A percentile compares a stretch with the other conserved stretches of the same genome.
These are phyloP conservation scores for Syzygium aromaticum DNA, from an alignment of 345 rosid genomes.

Conservation along the genomic window DNA sequence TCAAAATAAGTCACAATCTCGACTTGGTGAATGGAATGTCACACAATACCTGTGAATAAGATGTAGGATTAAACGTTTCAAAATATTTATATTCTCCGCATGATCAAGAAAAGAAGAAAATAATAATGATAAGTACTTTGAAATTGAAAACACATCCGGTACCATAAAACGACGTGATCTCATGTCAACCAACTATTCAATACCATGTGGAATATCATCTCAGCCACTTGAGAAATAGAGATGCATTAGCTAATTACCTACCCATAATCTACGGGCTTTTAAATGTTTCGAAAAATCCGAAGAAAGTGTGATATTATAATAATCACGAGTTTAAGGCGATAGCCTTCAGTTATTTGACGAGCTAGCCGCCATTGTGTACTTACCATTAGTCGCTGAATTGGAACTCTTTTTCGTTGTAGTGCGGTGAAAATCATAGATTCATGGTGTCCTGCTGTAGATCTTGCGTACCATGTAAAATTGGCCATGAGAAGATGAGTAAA, in stretches of 20 bases:
- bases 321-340: not conserved
- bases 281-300: not conserved
- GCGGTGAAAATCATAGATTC: not conserved
- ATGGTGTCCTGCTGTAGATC: not conserved
- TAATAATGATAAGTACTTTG: too few relatives aligned
- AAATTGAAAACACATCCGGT: not conserved
- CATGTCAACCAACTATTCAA: not conserved
- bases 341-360: not conserved
- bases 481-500: not conserved
- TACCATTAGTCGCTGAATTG: not conserved
- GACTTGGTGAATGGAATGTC: too few relatives aligned
- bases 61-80: too few relatives aligned
- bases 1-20: too few relatives aligned
- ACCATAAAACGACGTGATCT: rapidly evolving
- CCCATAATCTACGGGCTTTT: not conserved
- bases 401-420: not conserved
- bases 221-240: not conserved
- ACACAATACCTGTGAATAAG: too few relatives aligned
- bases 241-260: not conserved
- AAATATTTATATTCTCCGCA: too few relatives aligned
- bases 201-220: not conserved
- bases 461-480: not conserved
- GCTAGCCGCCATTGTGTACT: not conserved
- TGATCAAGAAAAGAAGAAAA: too few relatives aligned
- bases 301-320: not conserved